phyloP scores from a whole-genome alignment of 2,329 filamentous ascomycete genomes.

The Beauveria sp. region DNA sequence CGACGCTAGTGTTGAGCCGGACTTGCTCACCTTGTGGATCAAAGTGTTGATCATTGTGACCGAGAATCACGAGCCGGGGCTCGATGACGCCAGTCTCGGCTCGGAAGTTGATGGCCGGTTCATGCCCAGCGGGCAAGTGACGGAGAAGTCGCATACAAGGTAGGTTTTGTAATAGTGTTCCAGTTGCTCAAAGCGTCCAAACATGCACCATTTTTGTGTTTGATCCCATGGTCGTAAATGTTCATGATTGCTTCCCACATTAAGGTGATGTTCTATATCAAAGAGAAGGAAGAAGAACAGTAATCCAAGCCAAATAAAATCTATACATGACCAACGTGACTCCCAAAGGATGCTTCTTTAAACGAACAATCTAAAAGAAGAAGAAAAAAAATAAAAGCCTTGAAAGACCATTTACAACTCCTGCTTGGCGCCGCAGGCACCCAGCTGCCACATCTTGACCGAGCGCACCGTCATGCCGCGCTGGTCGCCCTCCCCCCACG shows the following conservation, averaged over 20 bases:
- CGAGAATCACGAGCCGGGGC: background rate
- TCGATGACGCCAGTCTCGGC: background rate
- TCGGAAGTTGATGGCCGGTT: background rate
- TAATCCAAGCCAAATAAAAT: background rate
- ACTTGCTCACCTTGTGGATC: background rate
- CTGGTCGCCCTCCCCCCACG: conserved; percentile 35
- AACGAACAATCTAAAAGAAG: too few species aligned
- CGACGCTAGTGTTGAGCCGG: background rate
- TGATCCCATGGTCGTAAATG: background rate
- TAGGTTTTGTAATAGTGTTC: background rate
- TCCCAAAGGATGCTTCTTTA: too few species aligned
- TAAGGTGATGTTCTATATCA: background rate
- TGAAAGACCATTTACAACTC: background rate
- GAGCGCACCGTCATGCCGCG: conserved; percentile 38
- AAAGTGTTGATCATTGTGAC: background rate
- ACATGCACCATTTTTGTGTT: background rate
- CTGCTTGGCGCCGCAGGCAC: conserved; percentile 13
- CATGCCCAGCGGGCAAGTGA: background rate
- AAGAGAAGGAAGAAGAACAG: background rate
- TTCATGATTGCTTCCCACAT: background rate
- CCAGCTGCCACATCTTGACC: conserved; percentile 40
- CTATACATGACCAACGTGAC: too few species aligned
- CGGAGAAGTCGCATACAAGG: too few species aligned
- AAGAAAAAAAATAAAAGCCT: background rate
- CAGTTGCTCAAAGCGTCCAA: background rate